Conservation (phyloP, 208 protist genomes). For the Crithidia expoeki region DNA sequence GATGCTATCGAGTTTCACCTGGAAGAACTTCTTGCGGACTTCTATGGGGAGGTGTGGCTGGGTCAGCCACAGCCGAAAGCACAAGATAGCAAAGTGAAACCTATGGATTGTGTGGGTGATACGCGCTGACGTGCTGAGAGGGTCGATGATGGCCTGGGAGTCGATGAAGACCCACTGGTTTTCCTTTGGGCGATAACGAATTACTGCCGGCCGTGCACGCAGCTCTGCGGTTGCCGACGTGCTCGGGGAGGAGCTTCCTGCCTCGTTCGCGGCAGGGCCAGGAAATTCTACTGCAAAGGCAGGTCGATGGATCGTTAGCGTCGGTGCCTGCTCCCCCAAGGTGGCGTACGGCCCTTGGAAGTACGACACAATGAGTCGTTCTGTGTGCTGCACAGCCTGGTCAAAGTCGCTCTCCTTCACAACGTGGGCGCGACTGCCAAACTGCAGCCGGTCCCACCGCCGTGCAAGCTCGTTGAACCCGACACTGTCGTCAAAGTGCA, state of each 20-base stretch:
- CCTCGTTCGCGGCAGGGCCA: neutral
- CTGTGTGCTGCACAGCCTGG: constrained; percentile 71
- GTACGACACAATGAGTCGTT: constrained; percentile 75
- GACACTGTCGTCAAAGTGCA: constrained; percentile 84
- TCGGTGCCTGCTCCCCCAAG: constrained; percentile 80
- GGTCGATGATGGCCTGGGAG: constrained; percentile 72
- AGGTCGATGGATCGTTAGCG: constrained; percentile 84
- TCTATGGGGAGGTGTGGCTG: constrained; percentile 87
- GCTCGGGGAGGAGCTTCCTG: neutral
- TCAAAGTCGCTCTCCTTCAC: constrained; percentile 71
- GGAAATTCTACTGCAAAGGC: constrained; percentile 73
- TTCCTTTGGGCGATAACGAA: constrained; percentile 87
- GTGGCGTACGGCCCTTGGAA: constrained; percentile 76
- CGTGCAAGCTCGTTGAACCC: constrained; percentile 88
- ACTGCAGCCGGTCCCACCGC: constrained; percentile 88
- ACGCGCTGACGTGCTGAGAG: constrained; percentile 57
- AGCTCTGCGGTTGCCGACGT: constrained; percentile 37
- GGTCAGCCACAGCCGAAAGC: constrained; percentile 78
- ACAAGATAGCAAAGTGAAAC: constrained; percentile 80
- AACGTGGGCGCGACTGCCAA: constrained; percentile 80
- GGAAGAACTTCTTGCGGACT: constrained; percentile 84
- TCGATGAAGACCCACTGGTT: constrained; percentile 92
- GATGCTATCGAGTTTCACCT: constrained; percentile 70
- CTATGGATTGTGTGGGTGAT: constrained; percentile 64
- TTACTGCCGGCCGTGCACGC: constrained; percentile 66